A percentile compares a stretch with the other conserved stretches of the same genome.
These are phyloP conservation scores for Bryum argenteum DNA, from an alignment of 225 moss, liverwort and hornwort genomes.

Conservation along the genomic window DNA sequence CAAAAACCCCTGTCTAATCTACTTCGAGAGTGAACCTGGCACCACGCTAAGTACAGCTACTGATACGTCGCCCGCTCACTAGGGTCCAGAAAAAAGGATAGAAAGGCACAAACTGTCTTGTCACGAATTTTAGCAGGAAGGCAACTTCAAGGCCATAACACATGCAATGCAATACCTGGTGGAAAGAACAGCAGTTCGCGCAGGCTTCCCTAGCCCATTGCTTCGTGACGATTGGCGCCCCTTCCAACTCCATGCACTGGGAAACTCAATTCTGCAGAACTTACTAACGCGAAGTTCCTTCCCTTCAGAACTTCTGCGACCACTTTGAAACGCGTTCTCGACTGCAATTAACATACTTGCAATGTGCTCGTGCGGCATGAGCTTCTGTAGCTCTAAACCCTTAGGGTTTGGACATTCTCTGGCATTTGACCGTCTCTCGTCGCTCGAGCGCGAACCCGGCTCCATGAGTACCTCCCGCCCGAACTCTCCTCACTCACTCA, in stretches of 20 bases:
- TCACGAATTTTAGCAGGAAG: constrained; percentile 11
- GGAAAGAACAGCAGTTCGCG: constrained; percentile 33
- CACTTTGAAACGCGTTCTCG: constrained; percentile 29
- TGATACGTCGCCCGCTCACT: background rate
- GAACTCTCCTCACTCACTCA: background rate
- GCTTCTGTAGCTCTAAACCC: constrained; percentile 28
- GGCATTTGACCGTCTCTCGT: constrained; percentile 20
- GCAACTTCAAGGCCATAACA: constrained; percentile 5
- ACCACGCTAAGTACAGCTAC: constrained; percentile 3
- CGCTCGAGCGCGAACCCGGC: constrained; percentile 23
- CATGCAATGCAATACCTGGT: constrained; percentile 30
- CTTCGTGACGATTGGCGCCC: constrained; percentile 20
- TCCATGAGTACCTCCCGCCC: constrained; percentile 41
- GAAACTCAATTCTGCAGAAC: constrained; percentile 46
- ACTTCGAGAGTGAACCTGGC: constrained; percentile 8
- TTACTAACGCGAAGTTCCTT: constrained; percentile 28
- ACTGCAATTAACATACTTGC: constrained; percentile 39
- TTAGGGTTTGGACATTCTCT: constrained; percentile 32
- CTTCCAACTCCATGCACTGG: constrained; percentile 44
- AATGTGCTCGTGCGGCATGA: constrained; percentile 29
- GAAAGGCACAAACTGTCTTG: constrained; percentile 8
- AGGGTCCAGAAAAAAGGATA: background rate
- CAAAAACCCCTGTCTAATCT: background rate
- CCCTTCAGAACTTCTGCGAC: constrained; percentile 33
- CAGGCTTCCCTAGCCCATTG: constrained; percentile 22